phyloP scores from a whole-genome alignment of 148 eudicot genomes.

The Nepenthes gracilis region DNA sequence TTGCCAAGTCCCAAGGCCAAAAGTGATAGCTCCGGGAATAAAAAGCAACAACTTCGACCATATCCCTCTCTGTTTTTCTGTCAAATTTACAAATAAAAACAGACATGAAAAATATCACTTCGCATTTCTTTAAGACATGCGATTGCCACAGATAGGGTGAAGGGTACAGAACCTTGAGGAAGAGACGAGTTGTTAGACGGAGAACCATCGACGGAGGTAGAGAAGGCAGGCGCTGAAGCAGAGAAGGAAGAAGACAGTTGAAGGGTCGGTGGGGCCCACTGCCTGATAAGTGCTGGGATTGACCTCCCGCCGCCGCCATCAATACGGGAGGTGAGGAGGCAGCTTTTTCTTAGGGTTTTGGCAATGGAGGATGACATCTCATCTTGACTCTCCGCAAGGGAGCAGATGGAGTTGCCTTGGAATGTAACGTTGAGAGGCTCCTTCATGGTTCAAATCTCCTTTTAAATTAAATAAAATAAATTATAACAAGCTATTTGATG shows the following conservation, averaged over 20 bases:
- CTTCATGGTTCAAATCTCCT: no score
- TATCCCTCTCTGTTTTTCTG: constrained; percentile 39
- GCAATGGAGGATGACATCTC: constrained; percentile 23
- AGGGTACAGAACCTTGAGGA: constrained; percentile 28
- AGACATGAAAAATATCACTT: not conserved
- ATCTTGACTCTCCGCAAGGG: constrained; percentile 7
- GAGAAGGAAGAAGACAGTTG: constrained; percentile 12
- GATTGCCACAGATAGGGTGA: not conserved
- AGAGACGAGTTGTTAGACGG: constrained; percentile 14
- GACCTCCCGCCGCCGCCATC: not conserved
- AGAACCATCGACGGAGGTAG: constrained; percentile 16
- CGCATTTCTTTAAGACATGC: not conserved
- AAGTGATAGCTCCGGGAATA: constrained; percentile 81
- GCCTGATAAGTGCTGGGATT: not conserved
- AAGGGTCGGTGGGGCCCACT: constrained; percentile 5
- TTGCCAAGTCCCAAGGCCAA: constrained; percentile 98
- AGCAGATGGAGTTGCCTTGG: no score
- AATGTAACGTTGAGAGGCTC: no score
- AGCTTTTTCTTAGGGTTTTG: constrained; percentile 12
- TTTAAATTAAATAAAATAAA: no score
- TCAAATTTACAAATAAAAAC: not conserved
- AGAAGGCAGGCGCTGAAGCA: constrained; percentile 18
- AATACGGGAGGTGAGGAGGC: not conserved
- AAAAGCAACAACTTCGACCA: constrained; percentile 81
- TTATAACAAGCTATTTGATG: no score